A percentile compares a stretch with the other conserved stretches of the same genome.
These are phyloP conservation scores for Zymoseptoria brevis DNA, from an alignment of 2,329 filamentous ascomycete species.

Conservation along the genomic window DNA sequence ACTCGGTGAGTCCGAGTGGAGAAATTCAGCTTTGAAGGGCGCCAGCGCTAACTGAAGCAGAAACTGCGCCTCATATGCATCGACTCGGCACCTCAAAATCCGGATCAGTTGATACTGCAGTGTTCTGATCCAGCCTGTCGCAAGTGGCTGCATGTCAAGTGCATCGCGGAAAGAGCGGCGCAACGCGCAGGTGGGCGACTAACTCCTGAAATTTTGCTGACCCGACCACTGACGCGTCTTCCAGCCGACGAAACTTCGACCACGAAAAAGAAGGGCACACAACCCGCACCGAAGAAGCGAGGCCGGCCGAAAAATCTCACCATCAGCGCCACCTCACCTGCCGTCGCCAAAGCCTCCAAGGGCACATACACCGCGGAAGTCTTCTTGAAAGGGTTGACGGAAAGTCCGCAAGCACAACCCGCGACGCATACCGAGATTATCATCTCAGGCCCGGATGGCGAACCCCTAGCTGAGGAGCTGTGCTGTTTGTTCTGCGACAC, in stretches of 20 bases:
- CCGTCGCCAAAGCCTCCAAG: slow-evolving; percentile 8
- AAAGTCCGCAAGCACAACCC: slow-evolving; percentile 5
- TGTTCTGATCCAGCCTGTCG: slow-evolving; percentile 32
- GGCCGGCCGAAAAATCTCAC: slow-evolving; percentile 11
- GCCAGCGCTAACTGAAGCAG: slow-evolving; percentile 13
- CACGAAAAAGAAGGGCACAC: slow-evolving; percentile 6
- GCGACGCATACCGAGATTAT: slow-evolving; percentile 21
- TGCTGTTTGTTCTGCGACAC: slow-evolving; percentile 24
- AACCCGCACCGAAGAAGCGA: slow-evolving; percentile 9
- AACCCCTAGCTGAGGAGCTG: slow-evolving; percentile 18
- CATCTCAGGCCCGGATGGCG: slow-evolving; percentile 19
- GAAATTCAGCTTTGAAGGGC: not conserved
- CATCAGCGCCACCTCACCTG: slow-evolving; percentile 2
- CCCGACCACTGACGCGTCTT: slow-evolving; percentile 2
- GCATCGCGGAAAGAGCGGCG: slow-evolving; percentile 27
- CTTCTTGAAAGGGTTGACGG: slow-evolving; percentile 20
- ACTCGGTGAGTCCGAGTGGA: slow-evolving; percentile 29
- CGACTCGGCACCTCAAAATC: slow-evolving; percentile 35
- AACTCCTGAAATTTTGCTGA: not conserved
- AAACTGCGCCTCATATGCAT: slow-evolving; percentile 33
- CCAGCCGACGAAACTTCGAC: slow-evolving; percentile 11
- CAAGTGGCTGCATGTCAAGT: slow-evolving; percentile 38
- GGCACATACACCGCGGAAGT: slow-evolving; percentile 16
- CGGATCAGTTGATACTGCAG: slow-evolving; percentile 36
- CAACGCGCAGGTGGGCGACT: slow-evolving; percentile 8